Base-by-base conservation (phyloP, 2,329 filamentous ascomycete genomes). In the Trichoderma brevicompactum region DNA sequence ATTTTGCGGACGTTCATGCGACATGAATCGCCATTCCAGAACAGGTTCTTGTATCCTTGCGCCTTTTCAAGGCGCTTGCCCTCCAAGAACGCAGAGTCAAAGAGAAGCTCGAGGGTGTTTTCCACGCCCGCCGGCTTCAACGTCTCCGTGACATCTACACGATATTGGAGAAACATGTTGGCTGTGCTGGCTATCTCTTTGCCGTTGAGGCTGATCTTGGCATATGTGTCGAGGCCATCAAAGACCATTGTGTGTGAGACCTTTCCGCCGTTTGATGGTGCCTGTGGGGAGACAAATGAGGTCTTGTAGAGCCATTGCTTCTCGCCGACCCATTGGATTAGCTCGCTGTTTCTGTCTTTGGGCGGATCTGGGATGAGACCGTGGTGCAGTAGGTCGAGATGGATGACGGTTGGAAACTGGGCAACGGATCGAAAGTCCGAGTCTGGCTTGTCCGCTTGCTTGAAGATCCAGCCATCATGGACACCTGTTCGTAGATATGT, bases 91-190 rank as follows among this genome's bases (percentile, higher is more conserved):
- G 60, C 50, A 46, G 60, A 63, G 48, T 63, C 60, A 10, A 63
- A 63, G 15, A 63, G 60, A n/a, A 63, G 49, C 38, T 63, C 60
- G 9, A 65, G 53, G 46, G 15, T 36, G 36, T 65, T 65, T 58
- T 49, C 36, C 23, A 7, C 28, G 3, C 58, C 62, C 34, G 17
- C 34, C 1, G 40, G 48, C n/a, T 36, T 49, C 13, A 59, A 19
- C 6, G 43, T 52, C 1, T 59, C 53, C 2, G 62, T 65, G 1
- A 60, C 53, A 43, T 60, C 53, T 13, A 65, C 44, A 5, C 62
- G 62, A 9, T 52, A 59, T 44, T 59, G 43, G 5, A 65, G 53
- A 59, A 58, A 65, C 62, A 65, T 65, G 9, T 65, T 65, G 62
- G 50, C 53, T 2, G 62, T 65, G 19, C 17, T 38, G 32, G 43